These are phyloP conservation scores for Vanrija sp. DNA, from an alignment of 1,284 basidiomycete species.

Conservation along the genomic window DNA sequence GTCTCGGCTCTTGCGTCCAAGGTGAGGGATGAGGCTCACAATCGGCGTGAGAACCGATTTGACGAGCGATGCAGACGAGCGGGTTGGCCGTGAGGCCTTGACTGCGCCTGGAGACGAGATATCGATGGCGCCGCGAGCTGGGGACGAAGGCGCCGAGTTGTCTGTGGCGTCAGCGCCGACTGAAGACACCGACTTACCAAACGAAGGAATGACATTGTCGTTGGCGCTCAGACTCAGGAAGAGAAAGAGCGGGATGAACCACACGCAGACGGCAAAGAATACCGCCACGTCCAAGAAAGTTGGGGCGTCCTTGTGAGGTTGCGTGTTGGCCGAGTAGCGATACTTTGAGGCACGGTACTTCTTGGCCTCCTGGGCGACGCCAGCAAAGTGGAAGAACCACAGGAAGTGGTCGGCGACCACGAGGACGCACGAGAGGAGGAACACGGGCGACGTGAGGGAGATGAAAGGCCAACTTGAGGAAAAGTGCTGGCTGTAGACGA, in stretches of 20 bases:
- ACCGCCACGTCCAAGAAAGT: slow-evolving; percentile 16
- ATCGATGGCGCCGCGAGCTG: slow-evolving; percentile 24
- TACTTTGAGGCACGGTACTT: slow-evolving; percentile 33
- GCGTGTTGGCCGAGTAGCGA: slow-evolving; percentile 50
- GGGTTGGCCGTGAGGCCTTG: background rate
- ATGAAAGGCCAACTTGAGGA: slow-evolving; percentile 82
- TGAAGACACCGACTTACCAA: slow-evolving; percentile 57
- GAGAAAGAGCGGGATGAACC: slow-evolving; percentile 83
- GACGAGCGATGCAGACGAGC: slow-evolving; percentile 57
- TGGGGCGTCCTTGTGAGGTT: background rate
- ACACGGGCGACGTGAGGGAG: slow-evolving; percentile 73
- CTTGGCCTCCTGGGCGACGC: slow-evolving; percentile 56
- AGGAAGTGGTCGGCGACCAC: slow-evolving; percentile 85
- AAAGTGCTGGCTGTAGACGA: slow-evolving; percentile 88
- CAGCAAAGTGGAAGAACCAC: slow-evolving; percentile 91
- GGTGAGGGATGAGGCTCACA: slow-evolving; percentile 38
- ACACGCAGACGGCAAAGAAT: slow-evolving; percentile 60
- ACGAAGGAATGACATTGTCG: slow-evolving; percentile 78
- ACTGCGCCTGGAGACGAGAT: slow-evolving; percentile 20
- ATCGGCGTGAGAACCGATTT: slow-evolving; percentile 58
- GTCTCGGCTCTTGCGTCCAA: slow-evolving; percentile 27
- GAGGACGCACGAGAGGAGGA: slow-evolving; percentile 74
- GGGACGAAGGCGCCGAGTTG: slow-evolving; percentile 27
- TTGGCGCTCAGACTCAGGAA: slow-evolving; percentile 92
- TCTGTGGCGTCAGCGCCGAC: slow-evolving; percentile 81